A percentile compares a stretch with the other conserved stretches of the same genome.
Conservation (phyloP, 352 stramenopile genomes). For the Phytophthora chlamydospora region DNA sequence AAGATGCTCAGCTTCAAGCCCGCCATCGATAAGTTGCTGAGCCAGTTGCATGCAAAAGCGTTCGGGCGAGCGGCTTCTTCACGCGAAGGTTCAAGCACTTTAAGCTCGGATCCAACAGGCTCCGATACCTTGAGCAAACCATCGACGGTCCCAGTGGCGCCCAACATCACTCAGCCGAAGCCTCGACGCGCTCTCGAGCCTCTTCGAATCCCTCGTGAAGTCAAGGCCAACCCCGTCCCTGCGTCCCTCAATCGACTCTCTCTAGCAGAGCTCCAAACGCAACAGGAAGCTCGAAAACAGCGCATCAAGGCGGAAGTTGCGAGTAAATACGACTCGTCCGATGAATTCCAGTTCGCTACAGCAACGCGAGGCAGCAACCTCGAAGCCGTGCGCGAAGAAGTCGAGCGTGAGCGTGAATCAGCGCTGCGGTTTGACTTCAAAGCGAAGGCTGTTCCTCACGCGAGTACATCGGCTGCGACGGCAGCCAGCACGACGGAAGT, state of each 20-base stretch:
- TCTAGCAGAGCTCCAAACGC: slow-evolving; percentile 64
- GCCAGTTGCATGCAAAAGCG: slow-evolving; percentile 69
- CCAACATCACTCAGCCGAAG: slow-evolving; percentile 89
- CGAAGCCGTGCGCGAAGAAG: slow-evolving; percentile 61
- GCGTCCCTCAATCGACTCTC: slow-evolving; percentile 68
- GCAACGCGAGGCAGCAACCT: slow-evolving; percentile 75
- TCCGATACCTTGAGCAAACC: slow-evolving; percentile 48
- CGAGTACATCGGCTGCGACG: slow-evolving; percentile 32
- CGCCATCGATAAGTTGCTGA: slow-evolving; percentile 47
- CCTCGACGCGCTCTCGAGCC: slow-evolving; percentile 72
- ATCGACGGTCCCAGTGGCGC: slow-evolving; percentile 70
- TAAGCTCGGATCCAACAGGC: neutral
- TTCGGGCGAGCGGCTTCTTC: slow-evolving; percentile 53
- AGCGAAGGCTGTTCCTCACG: slow-evolving; percentile 65
- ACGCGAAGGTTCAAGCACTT: slow-evolving; percentile 1
- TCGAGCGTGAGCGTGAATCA: slow-evolving; percentile 68
- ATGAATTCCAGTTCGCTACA: slow-evolving; percentile 81
- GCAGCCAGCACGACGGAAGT: slow-evolving; percentile 45
- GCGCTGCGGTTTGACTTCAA: slow-evolving; percentile 80
- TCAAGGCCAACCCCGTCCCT: slow-evolving; percentile 76
- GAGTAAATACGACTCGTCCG: slow-evolving; percentile 79
- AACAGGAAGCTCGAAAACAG: slow-evolving; percentile 58
- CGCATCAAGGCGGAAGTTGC: slow-evolving; percentile 61
- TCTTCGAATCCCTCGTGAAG: slow-evolving; percentile 76
- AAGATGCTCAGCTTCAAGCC: slow-evolving; percentile 59